Base-by-base conservation (phyloP, 2,329 filamentous ascomycete species). In the Conoideocrella luteorostrata region DNA sequence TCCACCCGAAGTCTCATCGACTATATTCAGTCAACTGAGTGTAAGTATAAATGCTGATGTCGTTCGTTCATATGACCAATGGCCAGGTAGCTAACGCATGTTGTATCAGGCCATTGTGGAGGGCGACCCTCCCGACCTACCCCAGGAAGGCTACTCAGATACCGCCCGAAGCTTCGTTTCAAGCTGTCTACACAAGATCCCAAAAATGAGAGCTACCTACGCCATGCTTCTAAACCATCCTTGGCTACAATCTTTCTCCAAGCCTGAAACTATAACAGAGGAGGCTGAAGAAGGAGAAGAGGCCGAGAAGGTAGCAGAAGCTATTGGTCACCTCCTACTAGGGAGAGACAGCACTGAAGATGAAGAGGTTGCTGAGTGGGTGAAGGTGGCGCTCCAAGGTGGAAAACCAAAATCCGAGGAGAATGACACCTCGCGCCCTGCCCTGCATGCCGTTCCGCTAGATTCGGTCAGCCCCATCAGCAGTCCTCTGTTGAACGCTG, bases 11-110 rank as follows among this genome's bases (percentile, higher is more conserved):
- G 93, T 94, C 2, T 97, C 94, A 52, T 93, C 91, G 62, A 97
- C 95, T 59, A 98, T 98, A 53, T 97, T 98, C 72, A 94, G 88
- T 57, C 93, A 98, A 62, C 73, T 98, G 26, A 94, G 86, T 57
- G 93, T 97, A 75, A 82, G 90, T 40, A 2, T 12, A 33, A 11
- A 9, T 2, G n/a, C n/a, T n/a, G n/a, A n/a, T n/a, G n/a, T n/a
- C n/a, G n/a, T n/a, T n/a, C n/a, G n/a, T n/a, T n/a, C n/a, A n/a
- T n/a, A n/a, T n/a, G n/a, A n/a, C n/a, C n/a, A n/a, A n/a, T n/a
- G 17, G 10, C 7, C 12, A 44, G 15, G 13, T 26, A 35, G 29
- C 38, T 51, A 42, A 52, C 50, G 4, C 47, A 15, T 39, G 18
- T 33, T 36, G 36, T 29, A 22, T 53, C 17, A 98, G 93, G 93